Base-by-base conservation (phyloP, 371 early-diverging fungal species). In the Mycotypha africana region DNA sequence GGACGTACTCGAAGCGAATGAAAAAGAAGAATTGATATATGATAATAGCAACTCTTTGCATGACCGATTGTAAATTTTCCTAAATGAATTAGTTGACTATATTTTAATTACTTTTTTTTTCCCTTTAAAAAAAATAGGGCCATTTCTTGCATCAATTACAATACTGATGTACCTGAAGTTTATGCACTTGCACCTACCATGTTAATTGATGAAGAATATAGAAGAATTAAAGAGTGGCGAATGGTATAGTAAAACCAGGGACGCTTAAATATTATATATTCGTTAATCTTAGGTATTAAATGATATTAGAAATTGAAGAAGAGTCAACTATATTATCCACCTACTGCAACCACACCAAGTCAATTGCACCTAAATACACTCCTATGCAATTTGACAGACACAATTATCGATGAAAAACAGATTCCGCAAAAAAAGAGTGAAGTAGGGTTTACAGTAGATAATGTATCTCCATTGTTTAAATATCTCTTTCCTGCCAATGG, bases 11-110 rank as follows among this genome's bases (percentile, higher is more conserved):
- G 32, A 43, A 43, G 38, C 38, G 16, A 38, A 50, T 25, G 30
- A 49, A 45, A 47, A 47, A 47, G 21, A 38, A 41, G 20, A 36
- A 38, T 22, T 42, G 34, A 34, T 37, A 44, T 24, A 42, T 49
- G 38, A 42, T 21, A 36, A 37, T 36, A 42, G 28, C 36, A 49
- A 23, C 28, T 42, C 49, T 17, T 41, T 41, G 25, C 19, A 19
- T 42, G 42, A 42, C 8, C 42, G 49, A 49, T 25, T 49, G 49
- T 49, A 49, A 49, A 43, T 41, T 49, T 26, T 42, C 21, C 16
- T 49, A 20, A 35, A 17, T 40, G 34, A 16, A 23, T 25, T 41
- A 32, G 14, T 26, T 49, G 35, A 35, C 24, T 41, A 41, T 33
- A 5, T 34, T 48, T n/a, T 38, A 26, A 33, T 48, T 15, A 35